Evolutionary conservation across 768 basidiomycete genomes (phyloP), one percentile per base, ranked within the genome.

Genomic region (Suillus subalutaceus): DNA sequence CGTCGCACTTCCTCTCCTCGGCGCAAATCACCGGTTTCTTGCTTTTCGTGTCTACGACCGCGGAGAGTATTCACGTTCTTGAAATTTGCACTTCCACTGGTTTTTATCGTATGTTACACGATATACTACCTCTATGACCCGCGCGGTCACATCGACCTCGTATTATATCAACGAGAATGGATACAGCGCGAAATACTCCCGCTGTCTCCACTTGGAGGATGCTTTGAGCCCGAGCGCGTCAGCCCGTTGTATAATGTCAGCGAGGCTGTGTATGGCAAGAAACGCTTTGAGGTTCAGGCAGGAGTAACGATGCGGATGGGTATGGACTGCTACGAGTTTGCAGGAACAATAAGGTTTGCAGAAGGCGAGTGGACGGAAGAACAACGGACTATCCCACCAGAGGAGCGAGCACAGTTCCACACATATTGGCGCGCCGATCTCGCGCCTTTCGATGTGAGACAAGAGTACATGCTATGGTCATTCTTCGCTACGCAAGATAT

Each of bases 341-440:
- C 96, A 1, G 89, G 91, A 12, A 95, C 94, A 18, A 84, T 99
- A 37, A 84, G 82, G 64, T 53, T 67, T 26, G 64, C 71, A 35
- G 69, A 69, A 13, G 64, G 62, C 1, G 55, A 63, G 7, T 66
- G 67, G 37, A 6, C 20, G 5, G 55, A 10, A 26, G 63, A 66
- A 37, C 60, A 65, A 26, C 9, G 57, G 0, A 70, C 68, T 66
- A 74, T 77, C 63, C 73, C 78, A 20, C 73, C 80, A 20, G 81
- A 84, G 18, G 74, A 81, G 41, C 85, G 87, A 18, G 85, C 86
- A 6, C 87, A 88, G 64, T 97, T 87, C 75, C 97, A 99, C 78
- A 93, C 95, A 1, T 98, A 98, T 76, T 99, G 97, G 97, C 84
- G 96, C 13, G 85, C 85, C 41, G 96, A 98, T 79, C 87, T 98